Evolutionary conservation across 129 eudicot species (phyloP).

Genomic region (Oenanthe sinensis): DNA sequence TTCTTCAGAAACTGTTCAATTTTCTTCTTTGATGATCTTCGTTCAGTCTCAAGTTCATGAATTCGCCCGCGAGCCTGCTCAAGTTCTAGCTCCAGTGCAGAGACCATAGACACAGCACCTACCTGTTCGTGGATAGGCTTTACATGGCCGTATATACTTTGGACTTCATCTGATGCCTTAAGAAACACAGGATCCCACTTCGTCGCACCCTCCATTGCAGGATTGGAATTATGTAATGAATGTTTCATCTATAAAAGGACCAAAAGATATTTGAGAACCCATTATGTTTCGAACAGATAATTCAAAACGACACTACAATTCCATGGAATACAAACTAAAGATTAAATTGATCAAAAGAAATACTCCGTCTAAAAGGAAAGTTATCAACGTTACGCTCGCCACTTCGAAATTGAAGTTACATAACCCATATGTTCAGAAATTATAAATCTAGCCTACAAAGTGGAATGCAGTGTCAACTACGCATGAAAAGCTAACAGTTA

Average conservation of each 20-base stretch:
- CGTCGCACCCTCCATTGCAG: slow-evolving; percentile 94
- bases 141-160: slow-evolving; percentile 28
- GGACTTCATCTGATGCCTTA: slow-evolving; percentile 44
- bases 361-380: background rate
- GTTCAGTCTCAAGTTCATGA: slow-evolving; percentile 72
- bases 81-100: slow-evolving; percentile 68
- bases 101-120: slow-evolving; percentile 33
- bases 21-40: slow-evolving; percentile 78
- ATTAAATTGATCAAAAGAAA: background rate
- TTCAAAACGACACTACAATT: background rate
- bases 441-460: too few relatives aligned
- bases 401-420: background rate
- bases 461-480: too few relatives aligned
- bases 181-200: slow-evolving; percentile 77
- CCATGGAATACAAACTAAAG: background rate
- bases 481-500: too few relatives aligned
- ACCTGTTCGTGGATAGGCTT: slow-evolving; percentile 41
- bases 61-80: slow-evolving; percentile 61
- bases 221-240: slow-evolving; percentile 49
- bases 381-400: background rate
- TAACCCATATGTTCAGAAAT: background rate
- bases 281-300: background rate
- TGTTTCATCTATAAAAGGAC: slow-evolving; percentile 34
- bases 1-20: slow-evolving; percentile 75
- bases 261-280: slow-evolving; percentile 14